Evolutionary conservation across 352 stramenopile genomes (phyloP), one percentile per base, ranked within the genome.

Genomic region (Ophiocytium majus): DNA sequence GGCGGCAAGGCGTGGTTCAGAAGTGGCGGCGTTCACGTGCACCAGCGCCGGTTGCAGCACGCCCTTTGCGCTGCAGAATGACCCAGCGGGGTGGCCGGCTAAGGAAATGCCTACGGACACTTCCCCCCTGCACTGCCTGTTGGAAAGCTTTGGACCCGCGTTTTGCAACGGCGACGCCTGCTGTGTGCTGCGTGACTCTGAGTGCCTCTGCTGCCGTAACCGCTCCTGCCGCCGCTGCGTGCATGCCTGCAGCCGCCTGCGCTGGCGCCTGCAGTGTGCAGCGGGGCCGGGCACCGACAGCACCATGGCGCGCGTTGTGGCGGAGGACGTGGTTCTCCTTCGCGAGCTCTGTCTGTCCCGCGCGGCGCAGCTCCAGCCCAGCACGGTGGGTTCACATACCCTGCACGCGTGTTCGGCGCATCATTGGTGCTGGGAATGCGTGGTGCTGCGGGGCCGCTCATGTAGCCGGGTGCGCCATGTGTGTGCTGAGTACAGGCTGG

Each of bases 301-400:
- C 19, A 50, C 43, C 9, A 76, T 74, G n/a, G 82, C 82, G 28
- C 75, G 82, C 32, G 74, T 10, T 28, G 82, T 82, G 33, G 31
- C 79, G 82, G 50, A 86, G 63, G 82, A 86, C 82, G 31, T 86
- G 50, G 10, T 66, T 9, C 82, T 86, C 10, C 82, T 86, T 19
- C 50, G 31, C 14, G 57, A 28, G 17, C 75, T 86, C 64, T 84
- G 81, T 64, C 81, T 84, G 5, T 66, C 81, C 19, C 31, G 63
- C n/a, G 23, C 32, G 23, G 64, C 23, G 32, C 5, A 14, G 43
- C 14, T 57, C 14, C 5, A 57, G 43, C 43, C 14, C n/a, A n/a
- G n/a, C n/a, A n/a, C n/a, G n/a, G n/a, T n/a, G n/a, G n/a, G n/a
- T n/a, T n/a, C n/a, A n/a, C n/a, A n/a, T n/a, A n/a, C n/a, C n/a